phyloP scores from a whole-genome alignment of 2,329 filamentous ascomycete species.

The Trichoderma harzianum region DNA sequence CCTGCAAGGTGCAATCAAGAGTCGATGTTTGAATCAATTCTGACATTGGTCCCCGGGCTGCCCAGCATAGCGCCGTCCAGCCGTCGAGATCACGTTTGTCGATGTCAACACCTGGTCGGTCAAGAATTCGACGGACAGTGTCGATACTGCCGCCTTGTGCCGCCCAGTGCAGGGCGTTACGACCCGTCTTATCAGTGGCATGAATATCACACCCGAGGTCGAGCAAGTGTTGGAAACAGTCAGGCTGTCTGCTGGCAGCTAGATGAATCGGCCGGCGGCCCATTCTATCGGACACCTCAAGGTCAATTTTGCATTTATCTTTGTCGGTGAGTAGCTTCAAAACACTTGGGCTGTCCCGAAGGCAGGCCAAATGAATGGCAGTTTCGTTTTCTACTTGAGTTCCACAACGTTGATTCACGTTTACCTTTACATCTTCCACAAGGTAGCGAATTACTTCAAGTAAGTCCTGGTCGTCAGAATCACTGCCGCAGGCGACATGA shows the following conservation, averaged over 20 bases:
- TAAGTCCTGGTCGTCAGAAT: neutral
- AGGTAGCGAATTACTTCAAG: neutral
- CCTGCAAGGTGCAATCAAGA: no score
- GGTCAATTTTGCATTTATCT: neutral
- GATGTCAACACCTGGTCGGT: neutral
- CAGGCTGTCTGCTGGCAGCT: neutral
- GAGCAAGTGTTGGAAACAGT: neutral
- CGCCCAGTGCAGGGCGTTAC: neutral
- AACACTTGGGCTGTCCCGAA: neutral
- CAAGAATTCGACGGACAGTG: neutral
- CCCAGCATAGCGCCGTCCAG: neutral
- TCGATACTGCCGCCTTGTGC: neutral
- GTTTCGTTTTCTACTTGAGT: no score
- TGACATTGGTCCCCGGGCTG: no score
- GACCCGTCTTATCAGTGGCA: neutral
- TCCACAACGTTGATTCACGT: no score
- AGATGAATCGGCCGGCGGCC: neutral
- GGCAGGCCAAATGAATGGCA: neutral
- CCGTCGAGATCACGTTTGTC: neutral
- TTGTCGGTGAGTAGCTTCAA: neutral
- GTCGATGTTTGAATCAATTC: no score
- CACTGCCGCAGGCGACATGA: neutral
- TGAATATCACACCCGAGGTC: neutral
- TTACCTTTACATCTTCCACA: neutral
- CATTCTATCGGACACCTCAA: neutral